Evolutionary conservation across 768 basidiomycete genomes (phyloP).

Genomic region (Clavulina sp.): DNA sequence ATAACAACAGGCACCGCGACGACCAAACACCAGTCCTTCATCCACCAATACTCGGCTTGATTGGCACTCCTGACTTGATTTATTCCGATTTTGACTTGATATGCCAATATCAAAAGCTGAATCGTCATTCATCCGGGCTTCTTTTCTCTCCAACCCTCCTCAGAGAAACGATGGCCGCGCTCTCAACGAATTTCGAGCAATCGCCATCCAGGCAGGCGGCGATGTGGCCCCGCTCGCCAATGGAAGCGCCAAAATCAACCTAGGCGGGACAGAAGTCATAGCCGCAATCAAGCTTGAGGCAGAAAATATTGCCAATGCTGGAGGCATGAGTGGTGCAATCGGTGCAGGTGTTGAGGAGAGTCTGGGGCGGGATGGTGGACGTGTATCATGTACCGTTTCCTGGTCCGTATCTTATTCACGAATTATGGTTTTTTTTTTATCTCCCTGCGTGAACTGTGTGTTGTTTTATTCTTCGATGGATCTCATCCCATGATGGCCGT

Average conservation of each 20-base stretch:
- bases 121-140: constrained; percentile 53
- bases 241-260: constrained; percentile 57
- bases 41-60: too few species aligned
- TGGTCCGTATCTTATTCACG: constrained; percentile 38
- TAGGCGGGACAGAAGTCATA: constrained; percentile 61
- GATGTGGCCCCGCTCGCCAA: constrained; percentile 58
- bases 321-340: constrained; percentile 14
- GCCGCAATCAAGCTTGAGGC: constrained; percentile 72
- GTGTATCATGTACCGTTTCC: constrained; percentile 48
- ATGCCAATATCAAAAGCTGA: constrained; percentile 52
- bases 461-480: background rate
- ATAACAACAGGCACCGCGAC: too few species aligned
- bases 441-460: background rate
- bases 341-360: constrained; percentile 3
- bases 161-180: constrained; percentile 63
- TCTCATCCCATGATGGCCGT: constrained; percentile 1
- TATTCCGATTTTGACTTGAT: too few species aligned
- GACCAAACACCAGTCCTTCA: too few species aligned
- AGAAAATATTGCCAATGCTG: constrained; percentile 29
- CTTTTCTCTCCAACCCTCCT: constrained; percentile 38
- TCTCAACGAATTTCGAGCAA: constrained; percentile 44
- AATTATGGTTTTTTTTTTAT: background rate
- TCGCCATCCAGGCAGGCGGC: constrained; percentile 53
- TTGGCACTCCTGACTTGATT: too few species aligned
- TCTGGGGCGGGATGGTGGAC: constrained; percentile 37